Evolutionary conservation across 257 asterid species (phyloP).

Genomic region (Solanum bulbocastanum): DNA sequence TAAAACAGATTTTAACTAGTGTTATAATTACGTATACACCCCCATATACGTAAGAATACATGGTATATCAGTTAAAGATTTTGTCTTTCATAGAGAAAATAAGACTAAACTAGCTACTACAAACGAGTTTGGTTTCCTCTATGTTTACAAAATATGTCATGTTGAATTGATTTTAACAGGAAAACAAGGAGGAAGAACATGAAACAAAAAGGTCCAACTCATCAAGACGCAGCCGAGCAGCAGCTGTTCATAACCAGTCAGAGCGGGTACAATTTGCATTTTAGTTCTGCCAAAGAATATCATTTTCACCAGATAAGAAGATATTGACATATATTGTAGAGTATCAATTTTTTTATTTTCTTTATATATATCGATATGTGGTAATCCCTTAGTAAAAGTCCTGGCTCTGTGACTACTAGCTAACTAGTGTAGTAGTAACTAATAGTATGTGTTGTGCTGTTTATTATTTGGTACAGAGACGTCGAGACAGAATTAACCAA

Average conservation of each 20-base stretch:
- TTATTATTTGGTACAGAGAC: conserved; percentile 27
- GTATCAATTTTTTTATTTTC: not conserved
- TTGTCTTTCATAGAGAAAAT: not conserved
- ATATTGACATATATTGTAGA: not conserved
- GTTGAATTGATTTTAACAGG: conserved; percentile 13
- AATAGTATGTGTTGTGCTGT: not conserved
- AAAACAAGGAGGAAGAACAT: conserved; percentile 34
- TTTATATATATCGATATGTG: not conserved
- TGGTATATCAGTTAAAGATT: not conserved
- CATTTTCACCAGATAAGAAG: not conserved
- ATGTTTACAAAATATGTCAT: not conserved
- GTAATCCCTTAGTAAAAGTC: not conserved
- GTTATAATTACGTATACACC: not conserved
- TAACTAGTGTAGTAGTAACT: not conserved
- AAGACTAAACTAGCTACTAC: not conserved
- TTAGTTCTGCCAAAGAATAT: not conserved
- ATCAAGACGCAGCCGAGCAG: conserved; percentile 48
- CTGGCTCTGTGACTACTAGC: not conserved
- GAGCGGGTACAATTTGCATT: conserved; percentile 38
- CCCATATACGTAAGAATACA: not conserved
- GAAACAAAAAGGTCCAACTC: conserved; percentile 26
- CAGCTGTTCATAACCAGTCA: conserved; percentile 57
- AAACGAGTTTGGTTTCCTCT: not conserved
- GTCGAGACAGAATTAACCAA: conserved; percentile 66
- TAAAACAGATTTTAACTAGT: not conserved